Evolutionary conservation across 495 filamentous ascomycete genomes (phyloP).

Genomic region (Hypoxylon perforatum): DNA sequence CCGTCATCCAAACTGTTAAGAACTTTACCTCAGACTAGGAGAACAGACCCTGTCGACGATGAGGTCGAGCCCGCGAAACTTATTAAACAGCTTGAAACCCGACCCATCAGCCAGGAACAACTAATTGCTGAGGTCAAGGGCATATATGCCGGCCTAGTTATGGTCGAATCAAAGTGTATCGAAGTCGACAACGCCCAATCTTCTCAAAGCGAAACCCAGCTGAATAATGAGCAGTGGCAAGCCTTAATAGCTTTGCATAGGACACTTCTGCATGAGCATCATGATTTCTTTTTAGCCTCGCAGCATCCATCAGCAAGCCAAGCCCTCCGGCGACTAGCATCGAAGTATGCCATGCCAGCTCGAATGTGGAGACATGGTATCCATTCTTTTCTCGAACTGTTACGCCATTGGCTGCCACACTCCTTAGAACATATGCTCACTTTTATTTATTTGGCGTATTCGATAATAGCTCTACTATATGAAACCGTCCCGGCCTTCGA

Average conservation of each 20-base stretch:
- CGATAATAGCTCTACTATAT: constrained; percentile 75
- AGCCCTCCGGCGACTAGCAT: constrained; percentile 68
- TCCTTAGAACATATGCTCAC: constrained; percentile 82
- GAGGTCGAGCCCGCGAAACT: constrained; percentile 31
- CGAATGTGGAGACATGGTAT: constrained; percentile 90
- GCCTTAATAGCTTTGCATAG: constrained; percentile 76
- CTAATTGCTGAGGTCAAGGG: constrained; percentile 70
- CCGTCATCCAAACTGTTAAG: constrained; percentile 18
- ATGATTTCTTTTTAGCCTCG: constrained; percentile 83
- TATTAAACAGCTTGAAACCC: constrained; percentile 57
- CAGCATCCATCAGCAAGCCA: constrained; percentile 77
- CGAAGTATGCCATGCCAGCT: constrained; percentile 83
- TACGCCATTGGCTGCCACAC: constrained; percentile 74
- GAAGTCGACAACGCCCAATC: constrained; percentile 72
- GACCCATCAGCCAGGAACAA: constrained; percentile 73
- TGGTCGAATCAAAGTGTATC: constrained; percentile 79
- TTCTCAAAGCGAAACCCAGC: constrained; percentile 50
- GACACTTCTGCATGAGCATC: constrained; percentile 79
- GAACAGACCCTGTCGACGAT: constrained; percentile 31
- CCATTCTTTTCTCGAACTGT: constrained; percentile 78
- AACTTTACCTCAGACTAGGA: constrained; percentile 15
- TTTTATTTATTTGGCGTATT: constrained; percentile 84
- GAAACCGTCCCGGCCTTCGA: constrained; percentile 77
- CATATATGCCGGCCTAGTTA: constrained; percentile 77
- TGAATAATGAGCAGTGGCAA: constrained; percentile 73